phyloP scores from a whole-genome alignment of 371 early-diverging fungal species.

The Globomyces sp. region DNA sequence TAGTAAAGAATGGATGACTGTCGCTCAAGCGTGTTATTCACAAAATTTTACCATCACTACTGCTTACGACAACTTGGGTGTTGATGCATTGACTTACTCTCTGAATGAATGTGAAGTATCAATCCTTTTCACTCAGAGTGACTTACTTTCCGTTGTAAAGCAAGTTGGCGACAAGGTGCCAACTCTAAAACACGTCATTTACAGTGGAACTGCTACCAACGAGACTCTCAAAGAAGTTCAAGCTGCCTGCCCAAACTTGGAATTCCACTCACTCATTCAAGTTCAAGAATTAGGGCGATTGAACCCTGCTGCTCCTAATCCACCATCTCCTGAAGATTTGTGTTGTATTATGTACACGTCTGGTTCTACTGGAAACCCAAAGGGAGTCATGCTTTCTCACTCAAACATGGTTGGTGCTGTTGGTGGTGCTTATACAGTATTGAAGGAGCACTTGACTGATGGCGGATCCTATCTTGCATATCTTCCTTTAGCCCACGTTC shows the following conservation, averaged over 20 bases:
- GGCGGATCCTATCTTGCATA: slow-evolving; percentile 76
- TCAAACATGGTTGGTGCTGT: slow-evolving; percentile 72
- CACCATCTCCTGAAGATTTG: slow-evolving; percentile 72
- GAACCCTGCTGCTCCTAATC: slow-evolving; percentile 56
- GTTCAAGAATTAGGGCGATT: slow-evolving; percentile 61
- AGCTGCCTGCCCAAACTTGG: slow-evolving; percentile 32
- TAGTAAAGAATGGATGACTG: slow-evolving; percentile 57
- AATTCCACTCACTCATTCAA: slow-evolving; percentile 56
- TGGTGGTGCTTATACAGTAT: slow-evolving; percentile 55
- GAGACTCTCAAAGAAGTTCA: slow-evolving; percentile 29
- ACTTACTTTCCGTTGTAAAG: slow-evolving; percentile 60
- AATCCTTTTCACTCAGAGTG: slow-evolving; percentile 66
- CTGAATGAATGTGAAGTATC: slow-evolving; percentile 73
- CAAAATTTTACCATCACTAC: slow-evolving; percentile 71
- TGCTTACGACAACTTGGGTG: slow-evolving; percentile 77
- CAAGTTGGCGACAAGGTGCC: not conserved
- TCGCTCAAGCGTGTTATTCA: slow-evolving; percentile 65
- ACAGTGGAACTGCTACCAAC: slow-evolving; percentile 32
- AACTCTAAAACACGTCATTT: not conserved
- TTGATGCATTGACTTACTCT: slow-evolving; percentile 70
- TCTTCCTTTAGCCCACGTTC: slow-evolving; percentile 93
- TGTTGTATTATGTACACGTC: slow-evolving; percentile 94
- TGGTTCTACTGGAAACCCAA: slow-evolving; percentile 82
- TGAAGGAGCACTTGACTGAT: slow-evolving; percentile 39
- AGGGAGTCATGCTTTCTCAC: slow-evolving; percentile 85